These are phyloP conservation scores for Lophiostoma macrostomum DNA, from an alignment of 495 filamentous ascomycete genomes.

Conservation along the genomic window DNA sequence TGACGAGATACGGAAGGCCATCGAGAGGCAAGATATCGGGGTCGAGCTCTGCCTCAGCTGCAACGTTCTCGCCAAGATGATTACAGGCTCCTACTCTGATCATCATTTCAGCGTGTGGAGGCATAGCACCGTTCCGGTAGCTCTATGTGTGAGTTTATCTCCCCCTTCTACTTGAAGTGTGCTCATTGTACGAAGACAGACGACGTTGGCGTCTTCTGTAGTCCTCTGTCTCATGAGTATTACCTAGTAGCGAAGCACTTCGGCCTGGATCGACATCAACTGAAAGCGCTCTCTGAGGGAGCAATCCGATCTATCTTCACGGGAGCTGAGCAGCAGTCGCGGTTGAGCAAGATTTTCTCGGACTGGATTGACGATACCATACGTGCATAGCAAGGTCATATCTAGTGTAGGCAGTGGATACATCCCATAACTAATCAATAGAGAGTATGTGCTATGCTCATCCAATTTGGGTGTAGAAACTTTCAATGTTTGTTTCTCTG, in stretches of 20 bases:
- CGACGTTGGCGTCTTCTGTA: conserved; percentile 81
- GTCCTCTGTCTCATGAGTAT: conserved; percentile 77
- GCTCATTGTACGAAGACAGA: conserved; percentile 60
- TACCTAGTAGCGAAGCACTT: conserved; percentile 71
- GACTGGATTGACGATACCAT: conserved; percentile 10
- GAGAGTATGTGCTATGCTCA: too few relatives aligned
- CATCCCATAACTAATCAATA: too few relatives aligned
- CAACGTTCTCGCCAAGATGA: conserved; percentile 76
- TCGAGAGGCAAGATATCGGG: conserved; percentile 53
- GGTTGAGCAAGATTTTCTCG: conserved; percentile 52
- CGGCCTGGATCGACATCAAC: conserved; percentile 50
- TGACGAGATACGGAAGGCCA: conserved; percentile 53
- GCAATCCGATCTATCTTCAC: conserved; percentile 59
- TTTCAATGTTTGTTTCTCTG: too few relatives aligned
- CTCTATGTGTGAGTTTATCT: conserved; percentile 54
- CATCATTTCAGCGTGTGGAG: conserved; percentile 75
- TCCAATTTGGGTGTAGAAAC: too few relatives aligned
- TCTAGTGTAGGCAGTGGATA: too few relatives aligned
- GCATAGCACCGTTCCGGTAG: conserved; percentile 50
- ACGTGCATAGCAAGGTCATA: too few relatives aligned
- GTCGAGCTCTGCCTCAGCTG: conserved; percentile 78
- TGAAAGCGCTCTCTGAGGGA: conserved; percentile 56
- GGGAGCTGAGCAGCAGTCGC: conserved; percentile 57
- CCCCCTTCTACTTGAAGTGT: not conserved
- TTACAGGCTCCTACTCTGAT: conserved; percentile 60